These are phyloP conservation scores for Penicillium expansum DNA, from an alignment of 2,329 filamentous ascomycete genomes.

Conservation along the genomic window DNA sequence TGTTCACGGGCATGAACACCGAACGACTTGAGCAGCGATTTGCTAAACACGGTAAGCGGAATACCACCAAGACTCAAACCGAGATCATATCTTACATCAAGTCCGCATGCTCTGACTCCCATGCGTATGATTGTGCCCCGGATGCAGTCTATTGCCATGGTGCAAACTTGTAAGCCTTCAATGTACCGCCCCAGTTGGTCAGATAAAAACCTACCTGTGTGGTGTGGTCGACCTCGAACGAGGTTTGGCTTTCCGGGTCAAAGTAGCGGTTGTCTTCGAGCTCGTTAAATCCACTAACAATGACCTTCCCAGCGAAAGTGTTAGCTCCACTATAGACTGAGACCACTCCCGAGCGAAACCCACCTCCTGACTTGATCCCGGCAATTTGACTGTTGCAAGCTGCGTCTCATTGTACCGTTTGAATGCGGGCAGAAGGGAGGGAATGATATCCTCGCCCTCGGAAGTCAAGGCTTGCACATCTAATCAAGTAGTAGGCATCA, in stretches of 20 bases:
- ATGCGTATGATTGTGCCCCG: slow-evolving; percentile 70
- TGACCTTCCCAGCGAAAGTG: slow-evolving; percentile 48
- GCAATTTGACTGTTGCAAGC: slow-evolving; percentile 82
- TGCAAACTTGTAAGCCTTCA: slow-evolving; percentile 12
- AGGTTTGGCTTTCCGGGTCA: slow-evolving; percentile 82
- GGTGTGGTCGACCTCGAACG: slow-evolving; percentile 82
- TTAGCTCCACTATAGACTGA: not conserved
- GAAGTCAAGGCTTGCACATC: slow-evolving; percentile 86
- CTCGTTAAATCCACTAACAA: slow-evolving; percentile 83
- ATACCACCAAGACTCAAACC: not conserved
- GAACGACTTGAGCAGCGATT: slow-evolving; percentile 78
- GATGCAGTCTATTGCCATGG: slow-evolving; percentile 67
- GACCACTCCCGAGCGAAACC: slow-evolving; percentile 13
- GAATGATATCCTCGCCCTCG: slow-evolving; percentile 64
- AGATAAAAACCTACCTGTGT: slow-evolving; percentile 59
- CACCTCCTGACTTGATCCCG: slow-evolving; percentile 77
- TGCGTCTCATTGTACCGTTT: slow-evolving; percentile 96
- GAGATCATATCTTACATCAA: slow-evolving; percentile 63
- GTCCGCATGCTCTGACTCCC: slow-evolving; percentile 74
- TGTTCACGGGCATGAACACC: slow-evolving; percentile 78
- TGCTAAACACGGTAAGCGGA: slow-evolving; percentile 51
- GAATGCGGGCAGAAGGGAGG: slow-evolving; percentile 77
- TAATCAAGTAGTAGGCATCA: slow-evolving; percentile 39
- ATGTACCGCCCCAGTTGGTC: not conserved
- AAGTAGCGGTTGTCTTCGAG: slow-evolving; percentile 81